Evolutionary conservation across 768 basidiomycete species (phyloP).

Genomic region (Collybia mongolica): DNA sequence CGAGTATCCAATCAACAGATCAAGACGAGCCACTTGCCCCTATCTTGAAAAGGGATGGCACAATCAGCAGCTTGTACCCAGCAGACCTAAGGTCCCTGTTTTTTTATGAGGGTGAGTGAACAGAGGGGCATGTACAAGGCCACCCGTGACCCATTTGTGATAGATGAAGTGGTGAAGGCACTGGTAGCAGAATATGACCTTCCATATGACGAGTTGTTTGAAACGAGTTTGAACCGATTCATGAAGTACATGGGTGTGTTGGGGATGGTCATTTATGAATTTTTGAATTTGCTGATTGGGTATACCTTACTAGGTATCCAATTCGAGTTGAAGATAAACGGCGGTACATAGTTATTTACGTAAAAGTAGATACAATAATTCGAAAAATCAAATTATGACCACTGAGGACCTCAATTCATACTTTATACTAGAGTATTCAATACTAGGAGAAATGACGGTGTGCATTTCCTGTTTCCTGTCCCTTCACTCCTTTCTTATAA

Average conservation of each 20-base stretch:
- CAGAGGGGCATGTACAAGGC: not conserved
- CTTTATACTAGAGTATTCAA: too few relatives aligned
- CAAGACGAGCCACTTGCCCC: slow-evolving; percentile 43
- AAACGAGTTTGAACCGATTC: slow-evolving; percentile 53
- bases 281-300: not conserved
- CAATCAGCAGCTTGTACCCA: slow-evolving; percentile 46
- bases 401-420: too few relatives aligned
- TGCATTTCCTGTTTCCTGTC: slow-evolving; percentile 12
- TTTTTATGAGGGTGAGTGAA: slow-evolving; percentile 50
- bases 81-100: slow-evolving; percentile 48
- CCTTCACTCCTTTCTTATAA: slow-evolving; percentile 12
- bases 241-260: slow-evolving; percentile 52
- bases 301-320: too few relatives aligned
- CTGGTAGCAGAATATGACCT: slow-evolving; percentile 53
- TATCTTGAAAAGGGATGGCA: slow-evolving; percentile 50
- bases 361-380: not conserved
- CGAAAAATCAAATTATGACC: too few relatives aligned
- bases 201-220: slow-evolving; percentile 34
- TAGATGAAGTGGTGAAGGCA: slow-evolving; percentile 38
- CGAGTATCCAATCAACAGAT: slow-evolving; percentile 35
- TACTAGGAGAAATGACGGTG: slow-evolving; percentile 35
- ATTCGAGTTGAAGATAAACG: too few relatives aligned
- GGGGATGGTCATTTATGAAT: not conserved
- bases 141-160: slow-evolving; percentile 4
- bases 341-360: too few relatives aligned